Conservation (phyloP, 2,329 filamentous ascomycete genomes). For the Didymella arachidicola region DNA sequence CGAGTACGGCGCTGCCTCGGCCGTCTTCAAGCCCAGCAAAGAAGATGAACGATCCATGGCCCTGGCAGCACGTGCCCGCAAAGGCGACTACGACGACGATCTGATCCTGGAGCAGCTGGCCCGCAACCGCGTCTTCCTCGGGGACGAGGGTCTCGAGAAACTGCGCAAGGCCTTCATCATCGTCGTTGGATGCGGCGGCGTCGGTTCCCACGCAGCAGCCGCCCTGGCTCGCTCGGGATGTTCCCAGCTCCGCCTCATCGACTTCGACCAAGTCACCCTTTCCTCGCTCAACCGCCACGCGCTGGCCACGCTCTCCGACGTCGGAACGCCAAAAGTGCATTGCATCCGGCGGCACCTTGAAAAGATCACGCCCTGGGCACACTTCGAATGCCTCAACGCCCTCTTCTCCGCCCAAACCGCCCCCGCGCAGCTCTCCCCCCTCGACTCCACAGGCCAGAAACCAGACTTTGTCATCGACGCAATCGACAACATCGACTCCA, state of each 20-base stretch:
- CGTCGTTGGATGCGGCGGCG: conserved; percentile 91
- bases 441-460: conserved; percentile 63
- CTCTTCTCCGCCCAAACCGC: conserved; percentile 78
- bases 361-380: conserved; percentile 89
- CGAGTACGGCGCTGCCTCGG: conserved; percentile 64
- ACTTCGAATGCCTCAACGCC: conserved; percentile 85
- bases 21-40: conserved; percentile 50
- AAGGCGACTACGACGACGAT: conserved; percentile 72
- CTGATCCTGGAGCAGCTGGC: conserved; percentile 94
- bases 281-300: conserved; percentile 96
- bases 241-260: conserved; percentile 84
- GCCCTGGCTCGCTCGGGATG: conserved; percentile 89
- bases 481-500: conserved; percentile 98
- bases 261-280: conserved; percentile 97
- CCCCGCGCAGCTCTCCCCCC: conserved; percentile 70
- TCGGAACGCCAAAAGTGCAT: conserved; percentile 89
- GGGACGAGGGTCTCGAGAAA: conserved; percentile 78
- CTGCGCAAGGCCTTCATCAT: conserved; percentile 84
- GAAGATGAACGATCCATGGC: conserved; percentile 67
- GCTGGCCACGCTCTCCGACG: conserved; percentile 90
- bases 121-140: conserved; percentile 90
- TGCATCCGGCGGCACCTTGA: conserved; percentile 81
- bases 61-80: conserved; percentile 66
- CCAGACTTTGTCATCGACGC: conserved; percentile 95
- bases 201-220: conserved; percentile 89